phyloP scores from a whole-genome alignment of 2,329 filamentous ascomycete genomes.

The Didymella sp. region DNA sequence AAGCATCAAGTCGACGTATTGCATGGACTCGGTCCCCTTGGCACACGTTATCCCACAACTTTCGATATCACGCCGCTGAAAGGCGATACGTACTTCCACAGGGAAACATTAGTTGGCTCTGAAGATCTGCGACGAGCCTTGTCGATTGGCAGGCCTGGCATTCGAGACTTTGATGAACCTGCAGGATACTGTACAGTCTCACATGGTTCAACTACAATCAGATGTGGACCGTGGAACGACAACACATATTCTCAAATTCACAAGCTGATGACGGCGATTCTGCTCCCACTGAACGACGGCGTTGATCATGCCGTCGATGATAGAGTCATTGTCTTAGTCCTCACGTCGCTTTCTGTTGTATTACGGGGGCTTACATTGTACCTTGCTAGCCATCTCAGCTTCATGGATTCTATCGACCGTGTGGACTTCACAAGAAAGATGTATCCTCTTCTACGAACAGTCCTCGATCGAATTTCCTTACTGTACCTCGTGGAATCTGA shows the following conservation, averaged over 20 bases:
- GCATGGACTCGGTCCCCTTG: slow-evolving; percentile 57
- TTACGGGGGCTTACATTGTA: slow-evolving; percentile 60
- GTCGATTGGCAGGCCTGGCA: slow-evolving; percentile 1
- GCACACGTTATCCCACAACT: slow-evolving; percentile 58
- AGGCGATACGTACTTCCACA: slow-evolving; percentile 62
- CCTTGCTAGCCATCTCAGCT: slow-evolving; percentile 57
- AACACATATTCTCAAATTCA: slow-evolving; percentile 55
- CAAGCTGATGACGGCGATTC: slow-evolving; percentile 21
- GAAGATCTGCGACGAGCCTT: slow-evolving; percentile 60
- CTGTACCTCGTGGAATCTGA: not conserved
- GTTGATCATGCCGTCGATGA: not conserved
- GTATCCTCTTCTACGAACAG: slow-evolving; percentile 49
- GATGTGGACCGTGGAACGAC: slow-evolving; percentile 65
- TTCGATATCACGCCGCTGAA: slow-evolving; percentile 61
- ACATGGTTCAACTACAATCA: slow-evolving; percentile 44
- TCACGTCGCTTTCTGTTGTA: slow-evolving; percentile 29
- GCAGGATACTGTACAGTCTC: slow-evolving; percentile 51
- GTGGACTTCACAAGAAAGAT: slow-evolving; percentile 54
- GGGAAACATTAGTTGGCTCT: slow-evolving; percentile 64
- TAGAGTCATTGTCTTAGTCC: not conserved
- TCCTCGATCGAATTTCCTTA: slow-evolving; percentile 29
- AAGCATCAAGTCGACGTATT: slow-evolving; percentile 23
- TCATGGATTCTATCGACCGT: slow-evolving; percentile 63
- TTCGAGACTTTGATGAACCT: slow-evolving; percentile 54
- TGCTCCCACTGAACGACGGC: slow-evolving; percentile 7